Base-by-base conservation (phyloP, 306 rosid genomes). In the Prunus dulcis region DNA sequence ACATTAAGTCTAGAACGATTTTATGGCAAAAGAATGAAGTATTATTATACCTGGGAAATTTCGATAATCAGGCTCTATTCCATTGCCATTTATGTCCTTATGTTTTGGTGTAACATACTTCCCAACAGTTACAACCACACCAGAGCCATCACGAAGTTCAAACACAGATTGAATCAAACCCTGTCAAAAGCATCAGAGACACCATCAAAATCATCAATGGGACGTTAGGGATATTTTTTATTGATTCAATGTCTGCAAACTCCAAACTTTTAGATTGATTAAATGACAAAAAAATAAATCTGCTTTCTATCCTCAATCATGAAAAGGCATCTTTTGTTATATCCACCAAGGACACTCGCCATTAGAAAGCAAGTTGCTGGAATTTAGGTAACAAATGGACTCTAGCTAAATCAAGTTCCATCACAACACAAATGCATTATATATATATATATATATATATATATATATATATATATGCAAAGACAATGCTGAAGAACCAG, bases 91-190 rank as follows among this genome's bases (percentile, higher is more conserved):
- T 81, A 95, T 92, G 82, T 95, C 98, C 79, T 83, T 88, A 76
- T 85, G 96, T 64, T 88, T 84, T 67, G 98, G 97, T 28, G 97
- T 95, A 73, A 92, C 97, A 67, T 95, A 95, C 89, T 95, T 95
- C 68, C 97, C 97, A 71, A 95, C 93, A 69, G 98, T 92, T 72
- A 95, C 90, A 71, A 91, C 98, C 68, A 95, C 92, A 47, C 97
- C 98, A 64, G 98, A 95, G 73, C 97, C 97, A 75, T 95, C 96
- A 28, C 82, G 85, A 82, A 92, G 97, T 80, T 95, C 97, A 73
- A 95, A 95, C 65, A 95, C 97, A 76, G 99, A 95, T 82, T 95
- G 97, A 80, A 95, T 92, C 73, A 95, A 79, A 73, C 99, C 97
- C 97, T 92, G 85, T 62, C 20, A 72, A 32, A 77, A 62, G n/a